Conservation (phyloP, 2,329 filamentous ascomycete genomes). For the Talaromyces islandicus region DNA sequence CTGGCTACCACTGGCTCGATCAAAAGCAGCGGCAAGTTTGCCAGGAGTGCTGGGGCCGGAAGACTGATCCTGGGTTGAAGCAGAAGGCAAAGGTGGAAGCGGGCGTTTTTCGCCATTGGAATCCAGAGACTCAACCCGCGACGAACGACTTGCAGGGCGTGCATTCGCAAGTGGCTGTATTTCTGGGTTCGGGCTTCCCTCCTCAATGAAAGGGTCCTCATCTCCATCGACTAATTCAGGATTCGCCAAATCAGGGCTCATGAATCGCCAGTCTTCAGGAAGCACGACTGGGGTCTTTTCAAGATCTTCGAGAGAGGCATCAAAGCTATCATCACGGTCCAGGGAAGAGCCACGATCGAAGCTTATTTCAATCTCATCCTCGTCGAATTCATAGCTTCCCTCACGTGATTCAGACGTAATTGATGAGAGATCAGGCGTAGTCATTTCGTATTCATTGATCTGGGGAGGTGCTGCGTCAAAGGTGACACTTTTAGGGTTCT, state of each 20-base stretch:
- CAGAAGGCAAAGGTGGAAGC: conserved; percentile 72
- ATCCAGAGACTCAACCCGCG: conserved; percentile 64
- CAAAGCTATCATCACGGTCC: conserved; percentile 80
- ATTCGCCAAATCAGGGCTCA: conserved; percentile 60
- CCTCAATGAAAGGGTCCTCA: conserved; percentile 62
- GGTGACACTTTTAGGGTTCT: conserved; percentile 80
- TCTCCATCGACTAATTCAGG: conserved; percentile 48
- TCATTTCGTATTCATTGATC: conserved; percentile 97
- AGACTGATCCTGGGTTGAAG: conserved; percentile 27
- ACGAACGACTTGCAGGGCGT: conserved; percentile 33
- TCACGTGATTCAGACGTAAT: conserved; percentile 84
- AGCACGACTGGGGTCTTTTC: conserved; percentile 98
- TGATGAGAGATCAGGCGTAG: conserved; percentile 91
- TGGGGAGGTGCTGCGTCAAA: conserved; percentile 92
- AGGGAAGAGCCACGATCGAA: conserved; percentile 52
- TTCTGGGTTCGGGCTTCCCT: conserved; percentile 61
- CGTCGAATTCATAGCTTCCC: conserved; percentile 79
- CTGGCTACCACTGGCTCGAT: conserved; percentile 58
- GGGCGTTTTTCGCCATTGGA: conserved; percentile 80
- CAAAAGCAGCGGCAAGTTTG: conserved; percentile 64
- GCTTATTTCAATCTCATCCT: conserved; percentile 66
- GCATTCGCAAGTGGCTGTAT: conserved; percentile 44
- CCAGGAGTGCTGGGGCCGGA: conserved; percentile 52
- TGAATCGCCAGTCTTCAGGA: conserved; percentile 87
- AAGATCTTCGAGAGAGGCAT: conserved; percentile 89